Percentiles rank a stretch among this genome's conserved stretches.
phyloP scores from a whole-genome alignment of 2,329 filamentous ascomycete genomes.

The Cryphonectria parasitica region DNA sequence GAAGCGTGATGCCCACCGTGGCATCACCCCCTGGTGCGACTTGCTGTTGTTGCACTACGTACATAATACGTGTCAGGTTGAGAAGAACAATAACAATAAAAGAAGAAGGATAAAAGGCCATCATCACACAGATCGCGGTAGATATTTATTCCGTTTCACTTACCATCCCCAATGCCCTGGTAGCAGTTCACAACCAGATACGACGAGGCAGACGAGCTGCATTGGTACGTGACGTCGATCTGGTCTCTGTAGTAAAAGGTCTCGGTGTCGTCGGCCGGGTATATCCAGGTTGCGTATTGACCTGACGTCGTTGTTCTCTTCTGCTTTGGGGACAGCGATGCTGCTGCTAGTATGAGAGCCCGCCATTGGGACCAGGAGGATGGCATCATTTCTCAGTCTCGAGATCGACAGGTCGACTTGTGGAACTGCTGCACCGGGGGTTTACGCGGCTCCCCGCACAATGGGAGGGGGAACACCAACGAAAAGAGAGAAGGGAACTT shows the following conservation, averaged over 20 bases:
- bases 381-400: neutral
- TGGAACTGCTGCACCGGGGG: neutral
- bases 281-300: neutral
- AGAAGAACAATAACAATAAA: too few species aligned
- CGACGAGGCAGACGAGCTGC: neutral
- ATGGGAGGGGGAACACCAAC: neutral
- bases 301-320: neutral
- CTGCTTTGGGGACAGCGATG: neutral
- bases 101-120: neutral
- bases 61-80: too few species aligned
- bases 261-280: slow-evolving; percentile 2
- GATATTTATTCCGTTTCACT: neutral
- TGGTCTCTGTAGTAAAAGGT: slow-evolving; percentile 14
- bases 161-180: slow-evolving; percentile 9
- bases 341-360: neutral
- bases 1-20: slow-evolving; percentile 14
- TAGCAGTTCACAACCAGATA: slow-evolving; percentile 13
- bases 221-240: slow-evolving; percentile 7
- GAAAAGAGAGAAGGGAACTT: neutral
- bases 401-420: neutral
- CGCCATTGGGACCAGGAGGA: neutral
- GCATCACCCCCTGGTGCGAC: neutral
- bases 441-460: neutral
- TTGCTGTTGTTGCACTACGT: slow-evolving; percentile 1
- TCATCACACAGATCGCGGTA: too few species aligned